phyloP scores from a whole-genome alignment of 495 filamentous ascomycete genomes.

The Aspergillus nidulans region DNA sequence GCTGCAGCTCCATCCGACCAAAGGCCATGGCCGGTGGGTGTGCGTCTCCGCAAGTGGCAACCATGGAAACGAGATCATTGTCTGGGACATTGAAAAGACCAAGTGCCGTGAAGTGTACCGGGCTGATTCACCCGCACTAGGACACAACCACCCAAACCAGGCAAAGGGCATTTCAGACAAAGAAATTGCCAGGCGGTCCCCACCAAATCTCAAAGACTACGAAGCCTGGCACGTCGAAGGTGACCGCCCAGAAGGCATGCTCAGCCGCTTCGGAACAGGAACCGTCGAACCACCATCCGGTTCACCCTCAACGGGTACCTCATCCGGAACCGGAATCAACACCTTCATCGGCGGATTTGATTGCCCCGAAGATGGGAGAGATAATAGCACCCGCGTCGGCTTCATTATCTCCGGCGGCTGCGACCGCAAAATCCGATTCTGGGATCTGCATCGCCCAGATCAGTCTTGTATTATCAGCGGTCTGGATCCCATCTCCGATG shows the following conservation, averaged over 20 bases:
- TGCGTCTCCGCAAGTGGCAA: slow-evolving; percentile 86
- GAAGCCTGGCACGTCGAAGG: slow-evolving; percentile 89
- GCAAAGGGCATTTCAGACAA: slow-evolving; percentile 11
- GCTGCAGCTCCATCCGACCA: slow-evolving; percentile 69
- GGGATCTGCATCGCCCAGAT: slow-evolving; percentile 76
- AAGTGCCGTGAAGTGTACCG: slow-evolving; percentile 88
- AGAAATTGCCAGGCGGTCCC: slow-evolving; percentile 1
- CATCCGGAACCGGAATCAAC: slow-evolving; percentile 44
- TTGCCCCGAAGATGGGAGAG: slow-evolving; percentile 38
- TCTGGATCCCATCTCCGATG: slow-evolving; percentile 60
- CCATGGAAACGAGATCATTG: slow-evolving; percentile 78
- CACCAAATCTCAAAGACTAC: slow-evolving; percentile 62
- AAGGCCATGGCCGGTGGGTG: slow-evolving; percentile 72
- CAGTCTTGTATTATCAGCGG: slow-evolving; percentile 76
- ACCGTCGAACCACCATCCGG: slow-evolving; percentile 47
- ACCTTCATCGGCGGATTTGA: slow-evolving; percentile 50
- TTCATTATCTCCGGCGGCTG: slow-evolving; percentile 85
- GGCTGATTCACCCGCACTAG: slow-evolving; percentile 33
- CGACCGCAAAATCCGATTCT: slow-evolving; percentile 88
- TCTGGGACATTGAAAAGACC: slow-evolving; percentile 92
- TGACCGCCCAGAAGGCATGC: slow-evolving; percentile 81
- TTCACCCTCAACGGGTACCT: slow-evolving; percentile 11
- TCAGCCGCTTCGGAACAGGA: slow-evolving; percentile 73
- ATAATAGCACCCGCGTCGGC: slow-evolving; percentile 40
- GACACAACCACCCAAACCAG: slow-evolving; percentile 12